Conservation (phyloP, 148 eudicot genomes). For the Chenopodium berlandieri region DNA sequence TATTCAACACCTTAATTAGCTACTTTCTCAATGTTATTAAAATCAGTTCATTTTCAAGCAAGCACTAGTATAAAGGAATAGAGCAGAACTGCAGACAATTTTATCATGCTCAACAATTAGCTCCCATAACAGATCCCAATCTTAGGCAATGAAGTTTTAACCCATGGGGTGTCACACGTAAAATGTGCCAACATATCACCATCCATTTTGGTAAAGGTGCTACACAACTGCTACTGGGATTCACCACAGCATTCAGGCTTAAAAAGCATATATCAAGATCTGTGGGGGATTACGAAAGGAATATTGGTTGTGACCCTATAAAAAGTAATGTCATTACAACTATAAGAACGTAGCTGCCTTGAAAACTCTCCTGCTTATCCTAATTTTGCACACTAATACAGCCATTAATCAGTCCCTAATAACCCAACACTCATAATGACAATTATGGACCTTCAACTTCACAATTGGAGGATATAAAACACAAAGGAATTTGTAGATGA, state of each 20-base stretch:
- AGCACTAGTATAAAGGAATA: background rate
- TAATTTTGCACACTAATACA: background rate
- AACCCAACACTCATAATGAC: background rate
- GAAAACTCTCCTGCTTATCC: background rate
- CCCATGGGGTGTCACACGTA: background rate
- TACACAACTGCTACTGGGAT: background rate
- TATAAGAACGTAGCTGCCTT: background rate
- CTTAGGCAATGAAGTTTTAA: background rate
- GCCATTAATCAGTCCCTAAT: background rate
- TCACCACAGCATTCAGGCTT: background rate
- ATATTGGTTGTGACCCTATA: background rate
- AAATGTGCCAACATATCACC: background rate
- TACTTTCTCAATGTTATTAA: background rate
- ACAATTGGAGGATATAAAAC: background rate
- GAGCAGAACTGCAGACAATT: no score
- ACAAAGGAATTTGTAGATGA: background rate
- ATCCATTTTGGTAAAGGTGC: background rate
- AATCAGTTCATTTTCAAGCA: background rate
- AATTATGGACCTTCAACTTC: background rate
- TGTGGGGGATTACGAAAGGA: background rate
- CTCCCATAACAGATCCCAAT: background rate
- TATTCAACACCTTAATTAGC: background rate
- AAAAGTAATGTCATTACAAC: background rate
- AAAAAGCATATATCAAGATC: background rate
- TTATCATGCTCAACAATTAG: background rate